A percentile compares a stretch with the other conserved stretches of the same genome.
phyloP scores from a whole-genome alignment of 2,329 filamentous ascomycete species.

The Fusarium sp. region DNA sequence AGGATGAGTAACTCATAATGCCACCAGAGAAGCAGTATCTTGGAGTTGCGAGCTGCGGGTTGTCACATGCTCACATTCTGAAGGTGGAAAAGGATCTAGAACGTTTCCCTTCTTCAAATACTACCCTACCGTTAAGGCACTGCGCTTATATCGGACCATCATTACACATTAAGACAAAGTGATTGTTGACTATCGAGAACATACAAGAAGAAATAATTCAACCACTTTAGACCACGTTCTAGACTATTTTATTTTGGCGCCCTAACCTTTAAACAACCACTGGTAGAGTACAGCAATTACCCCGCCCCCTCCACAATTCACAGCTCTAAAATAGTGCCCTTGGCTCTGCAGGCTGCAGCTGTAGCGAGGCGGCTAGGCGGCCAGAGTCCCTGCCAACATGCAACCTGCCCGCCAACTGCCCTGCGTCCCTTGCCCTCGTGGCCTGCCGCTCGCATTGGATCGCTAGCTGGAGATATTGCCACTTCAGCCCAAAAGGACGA shows the following conservation, averaged over 20 bases:
- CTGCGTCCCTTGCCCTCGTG: slow-evolving; percentile 37
- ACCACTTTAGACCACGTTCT: neutral
- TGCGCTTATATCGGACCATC: slow-evolving; percentile 16
- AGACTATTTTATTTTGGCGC: neutral
- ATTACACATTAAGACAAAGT: neutral
- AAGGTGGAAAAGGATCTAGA: neutral
- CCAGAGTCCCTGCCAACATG: slow-evolving; percentile 17
- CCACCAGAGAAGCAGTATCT: neutral
- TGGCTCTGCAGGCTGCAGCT: slow-evolving; percentile 15
- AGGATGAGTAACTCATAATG: neutral
- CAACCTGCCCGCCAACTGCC: slow-evolving; percentile 12
- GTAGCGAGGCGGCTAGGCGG: neutral
- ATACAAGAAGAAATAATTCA: neutral
- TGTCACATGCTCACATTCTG: slow-evolving; percentile 6
- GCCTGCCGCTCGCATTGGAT: slow-evolving; percentile 18
- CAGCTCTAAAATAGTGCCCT: slow-evolving; percentile 22
- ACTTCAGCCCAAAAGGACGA: slow-evolving; percentile 22
- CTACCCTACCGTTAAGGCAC: neutral
- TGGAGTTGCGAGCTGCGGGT: neutral
- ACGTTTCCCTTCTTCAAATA: neutral
- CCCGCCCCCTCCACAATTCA: slow-evolving; percentile 25
- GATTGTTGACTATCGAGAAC: neutral
- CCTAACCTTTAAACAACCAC: neutral
- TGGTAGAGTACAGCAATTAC: neutral
- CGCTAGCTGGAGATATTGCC: slow-evolving; percentile 23